Evolutionary conservation across 306 rosid genomes (phyloP).

Genomic region (Ormosia emarginata): DNA sequence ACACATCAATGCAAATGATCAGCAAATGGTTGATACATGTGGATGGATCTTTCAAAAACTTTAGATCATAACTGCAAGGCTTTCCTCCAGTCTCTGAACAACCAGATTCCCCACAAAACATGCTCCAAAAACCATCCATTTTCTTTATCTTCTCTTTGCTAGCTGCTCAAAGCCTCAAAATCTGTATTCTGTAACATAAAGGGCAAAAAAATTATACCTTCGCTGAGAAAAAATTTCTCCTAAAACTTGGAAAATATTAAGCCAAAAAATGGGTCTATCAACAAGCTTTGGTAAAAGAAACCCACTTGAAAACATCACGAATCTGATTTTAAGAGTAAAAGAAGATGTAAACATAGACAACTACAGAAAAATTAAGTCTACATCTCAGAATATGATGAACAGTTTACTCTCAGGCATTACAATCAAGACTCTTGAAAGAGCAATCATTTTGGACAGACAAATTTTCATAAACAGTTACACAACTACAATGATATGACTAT

Average conservation of each 20-base stretch:
- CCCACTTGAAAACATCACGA: background rate
- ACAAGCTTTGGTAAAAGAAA: background rate
- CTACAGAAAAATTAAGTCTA: background rate
- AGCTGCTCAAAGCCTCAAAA: background rate
- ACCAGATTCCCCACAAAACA: constrained; percentile 49
- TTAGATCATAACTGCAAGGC: constrained; percentile 19
- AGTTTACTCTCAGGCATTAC: background rate
- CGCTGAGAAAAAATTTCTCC: background rate
- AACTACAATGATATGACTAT: background rate
- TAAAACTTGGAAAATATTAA: background rate
- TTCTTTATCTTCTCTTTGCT: background rate
- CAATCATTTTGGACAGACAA: background rate
- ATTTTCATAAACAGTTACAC: background rate
- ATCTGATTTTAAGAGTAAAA: background rate
- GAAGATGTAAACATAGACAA: background rate
- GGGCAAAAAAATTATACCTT: background rate
- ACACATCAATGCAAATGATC: constrained; percentile 34
- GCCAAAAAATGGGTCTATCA: background rate
- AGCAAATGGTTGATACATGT: constrained; percentile 44
- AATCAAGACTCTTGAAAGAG: background rate
- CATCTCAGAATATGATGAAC: background rate
- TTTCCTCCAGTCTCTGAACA: constrained; percentile 25
- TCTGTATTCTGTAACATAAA: background rate
- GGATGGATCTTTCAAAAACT: constrained; percentile 35
- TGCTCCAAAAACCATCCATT: constrained; percentile 44